Conservation (phyloP, 2,329 filamentous ascomycete genomes). For the Calonectria hawksworthii region DNA sequence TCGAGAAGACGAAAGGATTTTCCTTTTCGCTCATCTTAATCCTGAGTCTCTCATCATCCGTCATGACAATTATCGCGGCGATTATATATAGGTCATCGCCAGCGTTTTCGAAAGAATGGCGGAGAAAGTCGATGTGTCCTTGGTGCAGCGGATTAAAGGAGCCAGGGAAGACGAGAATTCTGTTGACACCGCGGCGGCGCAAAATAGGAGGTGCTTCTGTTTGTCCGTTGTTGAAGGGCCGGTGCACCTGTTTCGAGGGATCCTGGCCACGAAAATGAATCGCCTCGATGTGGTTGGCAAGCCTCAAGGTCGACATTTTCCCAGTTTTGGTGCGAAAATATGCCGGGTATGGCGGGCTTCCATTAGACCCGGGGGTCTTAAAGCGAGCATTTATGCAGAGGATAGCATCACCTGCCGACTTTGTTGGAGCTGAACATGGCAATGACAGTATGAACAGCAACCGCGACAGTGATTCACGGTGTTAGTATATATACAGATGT, state of each 20-base stretch:
- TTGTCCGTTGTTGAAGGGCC: slow-evolving; percentile 35
- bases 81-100: slow-evolving; percentile 47
- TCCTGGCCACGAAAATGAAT: slow-evolving; percentile 2
- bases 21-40: slow-evolving; percentile 38
- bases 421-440: background rate
- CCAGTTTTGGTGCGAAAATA: background rate
- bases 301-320: slow-evolving; percentile 23
- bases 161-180: slow-evolving; percentile 53
- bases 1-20: slow-evolving; percentile 31
- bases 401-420: background rate
- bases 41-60: slow-evolving; percentile 40
- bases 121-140: slow-evolving; percentile 51
- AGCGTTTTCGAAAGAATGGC: slow-evolving; percentile 45
- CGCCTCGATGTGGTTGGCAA: slow-evolving; percentile 37
- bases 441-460: background rate
- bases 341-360: no score
- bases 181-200: slow-evolving; percentile 36
- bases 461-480: background rate
- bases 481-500: background rate
- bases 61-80: slow-evolving; percentile 49
- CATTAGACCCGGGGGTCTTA: background rate
- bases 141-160: slow-evolving; percentile 56
- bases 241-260: background rate
- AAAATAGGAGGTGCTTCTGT: slow-evolving; percentile 23
- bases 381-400: background rate